These are phyloP conservation scores for Fonsecaea erecta DNA, from an alignment of 2,329 filamentous ascomycete species.

Conservation along the genomic window DNA sequence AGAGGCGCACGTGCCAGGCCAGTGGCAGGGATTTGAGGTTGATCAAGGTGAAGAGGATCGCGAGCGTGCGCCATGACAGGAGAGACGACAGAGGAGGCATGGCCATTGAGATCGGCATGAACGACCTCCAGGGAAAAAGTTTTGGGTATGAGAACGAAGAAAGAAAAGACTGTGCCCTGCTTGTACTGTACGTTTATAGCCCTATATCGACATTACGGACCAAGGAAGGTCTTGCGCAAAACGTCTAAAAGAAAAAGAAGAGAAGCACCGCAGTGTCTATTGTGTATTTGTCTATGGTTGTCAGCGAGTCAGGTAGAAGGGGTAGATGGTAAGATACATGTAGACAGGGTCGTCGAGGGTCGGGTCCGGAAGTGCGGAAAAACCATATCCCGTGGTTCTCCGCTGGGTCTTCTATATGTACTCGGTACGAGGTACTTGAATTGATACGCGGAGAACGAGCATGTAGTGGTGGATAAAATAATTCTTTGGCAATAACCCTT, in stretches of 20 bases:
- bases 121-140: background rate
- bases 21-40: slow-evolving; percentile 78
- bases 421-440: too few relatives aligned
- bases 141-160: background rate
- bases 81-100: slow-evolving; percentile 23
- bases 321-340: too few relatives aligned
- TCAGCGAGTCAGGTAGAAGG: too few relatives aligned
- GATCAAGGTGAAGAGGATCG: slow-evolving; percentile 60
- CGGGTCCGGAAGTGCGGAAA: background rate
- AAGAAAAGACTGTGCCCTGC: background rate
- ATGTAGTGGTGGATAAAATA: too few relatives aligned
- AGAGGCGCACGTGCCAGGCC: slow-evolving; percentile 72
- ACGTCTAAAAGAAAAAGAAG: background rate
- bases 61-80: slow-evolving; percentile 43
- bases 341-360: background rate
- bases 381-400: background rate
- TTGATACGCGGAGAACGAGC: too few relatives aligned
- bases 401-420: background rate
- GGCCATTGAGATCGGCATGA: slow-evolving; percentile 7
- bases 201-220: background rate
- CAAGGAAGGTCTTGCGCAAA: background rate
- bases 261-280: background rate
- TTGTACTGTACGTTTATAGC: background rate
- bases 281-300: background rate
- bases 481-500: too few relatives aligned